phyloP scores from a whole-genome alignment of 2,329 filamentous ascomycete species.

The Herpotrichia juniperi region DNA sequence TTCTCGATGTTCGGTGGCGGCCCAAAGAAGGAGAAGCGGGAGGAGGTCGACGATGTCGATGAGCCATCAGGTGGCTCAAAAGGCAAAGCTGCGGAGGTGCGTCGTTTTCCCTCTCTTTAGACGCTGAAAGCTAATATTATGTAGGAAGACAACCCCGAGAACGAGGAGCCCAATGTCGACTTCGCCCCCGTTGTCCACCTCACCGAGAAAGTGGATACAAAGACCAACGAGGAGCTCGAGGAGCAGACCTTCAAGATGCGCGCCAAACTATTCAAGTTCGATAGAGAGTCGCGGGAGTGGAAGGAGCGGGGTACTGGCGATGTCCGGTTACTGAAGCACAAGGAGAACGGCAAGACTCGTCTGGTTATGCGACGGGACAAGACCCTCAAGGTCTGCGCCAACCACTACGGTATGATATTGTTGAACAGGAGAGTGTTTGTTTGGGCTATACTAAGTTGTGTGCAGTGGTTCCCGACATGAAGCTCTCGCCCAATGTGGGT shows the following conservation, averaged over 20 bases:
- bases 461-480: slow-evolving; percentile 96
- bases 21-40: slow-evolving; percentile 92
- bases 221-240: slow-evolving; percentile 98
- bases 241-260: slow-evolving; percentile 99
- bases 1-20: slow-evolving; percentile 99
- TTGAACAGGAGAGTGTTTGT: not conserved
- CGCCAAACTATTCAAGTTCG: slow-evolving; percentile 99
- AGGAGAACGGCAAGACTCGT: slow-evolving; percentile 96
- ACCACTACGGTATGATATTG: slow-evolving; percentile 86
- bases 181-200: slow-evolving; percentile 97
- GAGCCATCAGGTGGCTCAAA: slow-evolving; percentile 86
- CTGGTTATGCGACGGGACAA: slow-evolving; percentile 99
- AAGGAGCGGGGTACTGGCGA: slow-evolving; percentile 99
- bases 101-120: slow-evolving; percentile 10
- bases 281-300: slow-evolving; percentile 91
- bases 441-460: slow-evolving; percentile 24
- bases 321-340: slow-evolving; percentile 96
- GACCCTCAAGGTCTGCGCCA: slow-evolving; percentile 99
- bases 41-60: slow-evolving; percentile 72
- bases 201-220: slow-evolving; percentile 94
- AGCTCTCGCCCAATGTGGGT: slow-evolving; percentile 96
- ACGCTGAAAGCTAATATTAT: slow-evolving; percentile 16
- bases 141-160: slow-evolving; percentile 78
- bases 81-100: slow-evolving; percentile 56
- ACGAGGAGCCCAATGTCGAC: slow-evolving; percentile 91